Evolutionary conservation across 2,329 filamentous ascomycete species (phyloP).

Genomic region (Aspergillus ochraceus): DNA sequence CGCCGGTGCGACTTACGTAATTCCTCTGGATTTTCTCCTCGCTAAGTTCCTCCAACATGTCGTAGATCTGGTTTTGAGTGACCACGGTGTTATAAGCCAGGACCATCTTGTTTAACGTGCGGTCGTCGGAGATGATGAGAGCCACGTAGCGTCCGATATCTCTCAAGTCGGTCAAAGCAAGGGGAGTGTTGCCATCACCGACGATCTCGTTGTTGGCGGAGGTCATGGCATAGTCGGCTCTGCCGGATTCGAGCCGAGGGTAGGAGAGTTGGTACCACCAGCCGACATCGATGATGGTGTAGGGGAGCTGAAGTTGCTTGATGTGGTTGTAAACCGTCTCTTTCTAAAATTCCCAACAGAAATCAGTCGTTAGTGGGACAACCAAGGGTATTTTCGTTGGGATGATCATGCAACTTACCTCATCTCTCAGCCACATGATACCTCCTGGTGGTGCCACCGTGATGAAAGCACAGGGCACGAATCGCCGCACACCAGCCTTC

Average conservation of each 20-base stretch:
- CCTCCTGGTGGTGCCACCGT: slow-evolving; percentile 48
- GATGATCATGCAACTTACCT: slow-evolving; percentile 27
- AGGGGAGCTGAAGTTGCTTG: slow-evolving; percentile 51
- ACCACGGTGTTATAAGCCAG: slow-evolving; percentile 50
- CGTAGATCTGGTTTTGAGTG: slow-evolving; percentile 49
- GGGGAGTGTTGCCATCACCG: slow-evolving; percentile 48
- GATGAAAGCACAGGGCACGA: slow-evolving; percentile 54
- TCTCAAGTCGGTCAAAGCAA: slow-evolving; percentile 49
- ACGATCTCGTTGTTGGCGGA: slow-evolving; percentile 39
- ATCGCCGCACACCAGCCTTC: slow-evolving; percentile 52
- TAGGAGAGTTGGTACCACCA: slow-evolving; percentile 57
- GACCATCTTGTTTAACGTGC: slow-evolving; percentile 56
- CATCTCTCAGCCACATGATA: slow-evolving; percentile 44
- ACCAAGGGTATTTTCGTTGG: background rate
- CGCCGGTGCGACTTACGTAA: slow-evolving; percentile 31
- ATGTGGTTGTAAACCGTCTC: slow-evolving; percentile 53
- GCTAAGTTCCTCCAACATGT: slow-evolving; percentile 48
- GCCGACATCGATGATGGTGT: slow-evolving; percentile 60
- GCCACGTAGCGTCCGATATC: slow-evolving; percentile 57
- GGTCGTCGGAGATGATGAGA: slow-evolving; percentile 51
- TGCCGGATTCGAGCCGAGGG: slow-evolving; percentile 47
- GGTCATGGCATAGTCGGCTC: slow-evolving; percentile 46
- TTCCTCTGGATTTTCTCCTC: slow-evolving; percentile 50
- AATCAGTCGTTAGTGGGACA: slow-evolving; percentile 7
- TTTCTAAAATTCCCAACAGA: slow-evolving; percentile 39